These are phyloP conservation scores for Kingdonia uniflora DNA, from an alignment of 164 flowering plant species.

Conservation along the genomic window DNA sequence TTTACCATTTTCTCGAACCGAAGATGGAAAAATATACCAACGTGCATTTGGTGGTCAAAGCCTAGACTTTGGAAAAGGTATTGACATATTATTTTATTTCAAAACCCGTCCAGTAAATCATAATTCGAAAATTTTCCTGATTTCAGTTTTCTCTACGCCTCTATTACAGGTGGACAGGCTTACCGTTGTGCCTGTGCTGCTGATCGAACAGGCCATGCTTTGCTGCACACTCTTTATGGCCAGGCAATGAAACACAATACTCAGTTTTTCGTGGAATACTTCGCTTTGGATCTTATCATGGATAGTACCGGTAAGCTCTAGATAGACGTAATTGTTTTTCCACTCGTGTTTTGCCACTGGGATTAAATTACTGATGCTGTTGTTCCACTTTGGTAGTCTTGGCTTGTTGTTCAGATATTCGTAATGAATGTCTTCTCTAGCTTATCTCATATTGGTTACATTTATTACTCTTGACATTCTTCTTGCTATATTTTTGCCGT, in stretches of 20 bases:
- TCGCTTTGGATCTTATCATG: constrained; percentile 92
- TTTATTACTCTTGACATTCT: no score
- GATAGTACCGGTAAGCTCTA: constrained; percentile 61
- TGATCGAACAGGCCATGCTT: constrained; percentile 96
- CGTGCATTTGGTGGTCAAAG: constrained; percentile 99
- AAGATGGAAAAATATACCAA: constrained; percentile 94
- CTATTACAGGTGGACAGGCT: constrained; percentile 87
- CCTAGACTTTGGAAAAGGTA: constrained; percentile 93
- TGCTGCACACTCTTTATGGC: constrained; percentile 86
- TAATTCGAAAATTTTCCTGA: constrained; percentile 5
- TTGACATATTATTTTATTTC: not conserved
- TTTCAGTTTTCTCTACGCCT: constrained; percentile 8
- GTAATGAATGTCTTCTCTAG: no score
- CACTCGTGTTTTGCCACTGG: no score
- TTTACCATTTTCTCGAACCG: constrained; percentile 94
- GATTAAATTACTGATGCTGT: no score
- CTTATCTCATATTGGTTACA: no score
- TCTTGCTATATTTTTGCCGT: no score
- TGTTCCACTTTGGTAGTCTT: no score
- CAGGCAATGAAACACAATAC: constrained; percentile 99
- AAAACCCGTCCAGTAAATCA: no score
- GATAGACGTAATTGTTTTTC: no score
- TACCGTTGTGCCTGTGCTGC: constrained; percentile 99
- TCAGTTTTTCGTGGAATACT: constrained; percentile 93
- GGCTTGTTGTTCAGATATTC: no score